These are phyloP conservation scores for Cladochytrium tenue DNA, from an alignment of 371 early-diverging fungal species.

Conservation along the genomic window DNA sequence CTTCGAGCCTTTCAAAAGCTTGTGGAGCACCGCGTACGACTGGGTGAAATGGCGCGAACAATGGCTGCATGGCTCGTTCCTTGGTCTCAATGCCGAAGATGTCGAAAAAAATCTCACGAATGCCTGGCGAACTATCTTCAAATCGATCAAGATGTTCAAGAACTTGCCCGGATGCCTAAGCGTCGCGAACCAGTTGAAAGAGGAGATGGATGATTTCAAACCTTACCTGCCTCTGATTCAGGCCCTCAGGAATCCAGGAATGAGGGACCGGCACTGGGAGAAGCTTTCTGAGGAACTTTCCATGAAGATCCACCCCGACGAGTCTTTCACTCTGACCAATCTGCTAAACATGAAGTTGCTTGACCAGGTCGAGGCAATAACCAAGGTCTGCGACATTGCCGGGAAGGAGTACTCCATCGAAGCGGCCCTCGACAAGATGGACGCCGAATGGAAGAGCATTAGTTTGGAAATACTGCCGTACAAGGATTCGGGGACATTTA, in stretches of 20 bases:
- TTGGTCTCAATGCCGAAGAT: slow-evolving; percentile 54
- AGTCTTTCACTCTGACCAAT: slow-evolving; percentile 44
- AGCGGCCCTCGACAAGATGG: slow-evolving; percentile 61
- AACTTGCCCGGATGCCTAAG: slow-evolving; percentile 46
- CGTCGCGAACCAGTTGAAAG: slow-evolving; percentile 58
- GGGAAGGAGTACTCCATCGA: slow-evolving; percentile 65
- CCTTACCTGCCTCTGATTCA: slow-evolving; percentile 58
- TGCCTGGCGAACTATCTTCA: slow-evolving; percentile 53
- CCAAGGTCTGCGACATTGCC: slow-evolving; percentile 59
- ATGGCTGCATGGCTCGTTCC: slow-evolving; percentile 55
- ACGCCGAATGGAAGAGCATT: slow-evolving; percentile 54
- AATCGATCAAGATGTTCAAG: slow-evolving; percentile 53
- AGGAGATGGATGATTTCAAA: slow-evolving; percentile 64
- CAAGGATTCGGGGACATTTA: slow-evolving; percentile 59
- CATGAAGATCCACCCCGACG: slow-evolving; percentile 45
- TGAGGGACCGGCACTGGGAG: slow-evolving; percentile 64
- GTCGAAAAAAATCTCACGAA: slow-evolving; percentile 54
- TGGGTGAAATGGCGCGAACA: slow-evolving; percentile 55
- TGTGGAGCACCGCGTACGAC: slow-evolving; percentile 55
- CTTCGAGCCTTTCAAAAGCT: slow-evolving; percentile 57
- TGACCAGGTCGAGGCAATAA: slow-evolving; percentile 47
- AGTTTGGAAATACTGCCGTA: slow-evolving; percentile 53
- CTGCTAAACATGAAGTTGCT: slow-evolving; percentile 51
- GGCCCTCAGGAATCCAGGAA: slow-evolving; percentile 60
- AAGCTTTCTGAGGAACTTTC: slow-evolving; percentile 46